phyloP scores from a whole-genome alignment of 2,329 filamentous ascomycete species.

The Penicillium sp. region DNA sequence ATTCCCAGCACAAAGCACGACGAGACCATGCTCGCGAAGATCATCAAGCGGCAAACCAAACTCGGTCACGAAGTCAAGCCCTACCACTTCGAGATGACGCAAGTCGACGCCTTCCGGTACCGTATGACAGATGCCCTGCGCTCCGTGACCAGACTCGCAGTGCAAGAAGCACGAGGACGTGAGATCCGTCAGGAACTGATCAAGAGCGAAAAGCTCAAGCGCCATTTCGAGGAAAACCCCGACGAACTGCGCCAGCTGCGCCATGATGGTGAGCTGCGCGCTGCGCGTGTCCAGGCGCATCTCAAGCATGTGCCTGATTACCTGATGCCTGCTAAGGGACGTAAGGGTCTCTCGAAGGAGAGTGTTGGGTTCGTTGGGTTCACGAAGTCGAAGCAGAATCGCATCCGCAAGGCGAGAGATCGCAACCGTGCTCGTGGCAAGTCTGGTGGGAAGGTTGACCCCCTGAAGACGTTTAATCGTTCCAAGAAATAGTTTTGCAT shows the following conservation, averaged over 20 bases:
- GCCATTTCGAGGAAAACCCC: constrained; percentile 97
- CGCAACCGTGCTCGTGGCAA: constrained; percentile 47
- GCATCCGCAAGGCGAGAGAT: constrained; percentile 52
- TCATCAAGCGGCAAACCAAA: constrained; percentile 75
- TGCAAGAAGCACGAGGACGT: constrained; percentile 83
- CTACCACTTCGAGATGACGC: constrained; percentile 92
- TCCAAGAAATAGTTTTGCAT: constrained; percentile 32
- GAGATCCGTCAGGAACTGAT: constrained; percentile 87
- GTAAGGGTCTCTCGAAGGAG: constrained; percentile 63
- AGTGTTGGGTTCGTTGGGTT: constrained; percentile 76
- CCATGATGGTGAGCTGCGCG: constrained; percentile 83
- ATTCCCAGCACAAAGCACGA: constrained; percentile 75
- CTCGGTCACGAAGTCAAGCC: constrained; percentile 79
- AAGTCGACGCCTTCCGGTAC: constrained; percentile 91
- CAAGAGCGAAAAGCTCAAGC: constrained; percentile 89
- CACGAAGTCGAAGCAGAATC: constrained; percentile 51
- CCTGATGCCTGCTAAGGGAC: constrained; percentile 74
- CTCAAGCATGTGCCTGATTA: constrained; percentile 95
- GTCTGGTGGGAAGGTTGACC: constrained; percentile 67
- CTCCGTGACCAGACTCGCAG: constrained; percentile 82
- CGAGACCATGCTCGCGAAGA: constrained; percentile 78
- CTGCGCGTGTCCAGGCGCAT: constrained; percentile 81
- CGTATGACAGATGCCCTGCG: constrained; percentile 89
- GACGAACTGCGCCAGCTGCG: constrained; percentile 81
- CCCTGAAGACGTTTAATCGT: constrained; percentile 83